Percentiles rank a stretch among this genome's conserved stretches.
Evolutionary conservation across 805 yeast species (phyloP).

Genomic region (Wickerhamomyces tratensis): DNA sequence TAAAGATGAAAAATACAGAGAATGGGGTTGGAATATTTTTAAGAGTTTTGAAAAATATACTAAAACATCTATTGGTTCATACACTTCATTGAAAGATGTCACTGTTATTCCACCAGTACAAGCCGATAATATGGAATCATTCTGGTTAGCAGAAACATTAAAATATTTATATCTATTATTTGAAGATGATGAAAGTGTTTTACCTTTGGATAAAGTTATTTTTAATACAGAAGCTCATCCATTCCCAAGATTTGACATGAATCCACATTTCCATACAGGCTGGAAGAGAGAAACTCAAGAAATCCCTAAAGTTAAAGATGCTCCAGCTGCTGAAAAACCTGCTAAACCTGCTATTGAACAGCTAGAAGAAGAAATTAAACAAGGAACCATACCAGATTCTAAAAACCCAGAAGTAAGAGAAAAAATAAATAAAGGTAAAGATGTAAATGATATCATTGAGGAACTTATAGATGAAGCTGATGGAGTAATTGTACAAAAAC

Average conservation of each 20-base stretch:
- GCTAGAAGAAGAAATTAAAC: constrained; percentile 6
- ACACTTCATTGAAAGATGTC: constrained; percentile 60
- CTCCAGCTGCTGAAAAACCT: constrained; percentile 15
- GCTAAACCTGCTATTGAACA: constrained; percentile 16
- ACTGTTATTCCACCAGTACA: constrained; percentile 39
- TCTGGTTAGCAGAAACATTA: constrained; percentile 91
- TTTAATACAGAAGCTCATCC: constrained; percentile 95
- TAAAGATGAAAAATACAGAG: constrained; percentile 69
- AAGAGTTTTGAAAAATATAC: constrained; percentile 56
- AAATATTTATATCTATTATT: constrained; percentile 76
- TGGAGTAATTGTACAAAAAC: background rate
- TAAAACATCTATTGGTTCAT: constrained; percentile 39
- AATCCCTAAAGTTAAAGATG: background rate
- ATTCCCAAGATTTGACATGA: constrained; percentile 60
- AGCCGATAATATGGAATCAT: constrained; percentile 77
- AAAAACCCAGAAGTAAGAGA: constrained; percentile 2
- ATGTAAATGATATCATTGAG: constrained; percentile 9
- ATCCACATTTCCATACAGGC: constrained; percentile 45
- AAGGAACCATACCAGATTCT: constrained; percentile 1
- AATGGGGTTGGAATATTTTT: constrained; percentile 87
- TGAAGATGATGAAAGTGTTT: constrained; percentile 52
- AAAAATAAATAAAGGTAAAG: constrained; percentile 4
- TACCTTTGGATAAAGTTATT: constrained; percentile 61
- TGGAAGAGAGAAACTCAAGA: constrained; percentile 35
- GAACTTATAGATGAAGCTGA: constrained; percentile 6